Base-by-base conservation (phyloP, 208 protist genomes). In the Acanthamoeba triangularis region DNA sequence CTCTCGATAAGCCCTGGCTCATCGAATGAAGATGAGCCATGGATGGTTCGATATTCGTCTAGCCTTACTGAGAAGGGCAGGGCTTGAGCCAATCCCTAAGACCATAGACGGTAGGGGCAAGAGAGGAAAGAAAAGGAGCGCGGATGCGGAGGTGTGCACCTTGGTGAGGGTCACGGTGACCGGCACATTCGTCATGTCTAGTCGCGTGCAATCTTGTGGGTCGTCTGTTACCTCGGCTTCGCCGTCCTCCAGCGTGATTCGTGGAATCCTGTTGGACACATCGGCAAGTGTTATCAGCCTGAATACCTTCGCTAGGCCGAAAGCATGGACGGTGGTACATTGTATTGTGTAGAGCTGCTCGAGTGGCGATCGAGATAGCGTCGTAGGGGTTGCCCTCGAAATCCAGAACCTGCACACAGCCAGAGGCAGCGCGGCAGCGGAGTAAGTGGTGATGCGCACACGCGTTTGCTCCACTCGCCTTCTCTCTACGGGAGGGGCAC, bases 321-420 rank as follows among this genome's bases (percentile, higher is more conserved):
- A 96, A 69, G 54, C 82, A 72, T 33, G 20, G 41, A 74, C 25
- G 20, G 30, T 3, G 44, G 30, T 47, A 96, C 95, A 59, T 94
- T 14, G 96, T 97, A 74, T 94, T 96, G 2, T 84, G 67, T 11
- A 97, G 87, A 13, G 96, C 96, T 30, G 96, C 95, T 56, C 96
- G 54, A 11, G 65, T 94, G 41, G 82, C 96, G 56, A 97, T 96
- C 14, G 95, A 95, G 28, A 97, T 52, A 54, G 96, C 96, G 95
- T 97, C 96, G 52, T 95, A 95, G 30, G 95, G 69, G 56, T 97
- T 97, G 37, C 96, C 96, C 52, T 65, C 94, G 30, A 54, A 94
- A 65, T 97, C 93, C 2, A 97, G 49, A 3, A 96, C 90, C 94
- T 96, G 18, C 54, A 72, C 14, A 49, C 23, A 14, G 28, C 67